Base-by-base conservation (phyloP, 1,284 basidiomycete species). In the Leccinum subspadiceum region DNA sequence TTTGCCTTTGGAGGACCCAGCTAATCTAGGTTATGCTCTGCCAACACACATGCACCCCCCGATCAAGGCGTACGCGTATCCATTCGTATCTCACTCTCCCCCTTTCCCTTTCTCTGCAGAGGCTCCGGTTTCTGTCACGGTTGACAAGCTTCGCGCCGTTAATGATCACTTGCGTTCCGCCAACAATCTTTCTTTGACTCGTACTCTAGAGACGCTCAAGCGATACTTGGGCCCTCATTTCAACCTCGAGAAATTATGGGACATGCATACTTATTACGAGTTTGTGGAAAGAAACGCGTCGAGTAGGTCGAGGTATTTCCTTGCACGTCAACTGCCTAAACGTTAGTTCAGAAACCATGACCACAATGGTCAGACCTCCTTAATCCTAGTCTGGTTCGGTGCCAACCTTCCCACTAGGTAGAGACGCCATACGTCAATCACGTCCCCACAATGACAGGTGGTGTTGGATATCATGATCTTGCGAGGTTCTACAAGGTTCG, bases 401-500 rank as follows among this genome's bases (percentile, higher is more conserved):
- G 17, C 17, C 53, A 26, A 63, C 31, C 13, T 52, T 54, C 53
- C 3, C 39, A 54, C 33, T 41, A 81, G 79, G 78, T 81, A 13
- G 61, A 73, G n/a, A 71, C 74, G n/a, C 79, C 78, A 20, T 81
- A 79, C 58, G 80, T 82, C 35, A 82, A 80, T 62, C 80, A 79
- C 60, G 71, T 81, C 26, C 70, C 80, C 15, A 81, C 80, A 5
- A 72, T 80, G 76, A 81, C 76, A 2, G 79, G 79, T 6, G 79
- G 78, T 17, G 71, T 80, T 31, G 79, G 77, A 4, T 72, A 72
- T 53, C 67, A 76, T 22, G 74, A 81, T 4, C 66, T 79, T 13
- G 71, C 75, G 8, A 74, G 79, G 31, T 80, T 81, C 63, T 81
- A 80, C 65, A 79, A 79, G 71, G 77, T 75, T 46, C 56, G 67